Evolutionary conservation across 1,139 yeast genomes (phyloP), one percentile per base, ranked within the genome.

Genomic region (Nakaseomyces delphensis): DNA sequence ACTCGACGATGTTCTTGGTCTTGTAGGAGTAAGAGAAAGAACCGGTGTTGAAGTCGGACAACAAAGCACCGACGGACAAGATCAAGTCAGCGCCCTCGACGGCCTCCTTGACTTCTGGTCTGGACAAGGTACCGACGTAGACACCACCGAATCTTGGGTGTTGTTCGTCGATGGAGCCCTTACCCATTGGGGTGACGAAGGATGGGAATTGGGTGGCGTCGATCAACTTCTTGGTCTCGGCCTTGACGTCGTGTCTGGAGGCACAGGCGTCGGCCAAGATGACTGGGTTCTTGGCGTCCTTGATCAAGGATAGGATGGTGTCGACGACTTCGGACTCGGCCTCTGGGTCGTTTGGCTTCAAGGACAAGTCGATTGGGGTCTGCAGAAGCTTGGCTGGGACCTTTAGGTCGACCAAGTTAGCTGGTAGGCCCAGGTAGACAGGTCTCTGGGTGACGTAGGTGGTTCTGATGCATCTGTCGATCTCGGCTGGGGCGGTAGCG

Each of bases 131-230:
- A 52, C 95, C 95, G 48, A 84, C 84, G 61, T 84, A 85, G 44
- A 81, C 89, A 64, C 95, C 95, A 51, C 87, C 91, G 63, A 77
- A 85, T 63, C 89, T 71, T 46, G 81, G 76, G 61, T 81, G 72
- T 48, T 71, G 70, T 67, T 85, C 95, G 65, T 82, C 79, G 57
- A 83, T 76, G 33, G 76, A 73, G 49, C 87, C 83, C 67, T 84
- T 84, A 66, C 95, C 95, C 94, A 85, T 83, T 51, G 95, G 95
- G 42, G 95, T 84, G 44, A 83, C 83, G 67, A 76, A 84, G 28
- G 82, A 83, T 31, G 94, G 93, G 77, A 79, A 84, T 61, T 82
- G 79, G 39, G 95, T 83, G 42, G 68, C 58, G 53, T 77, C 76
- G 44, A 83, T 82, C 59, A 85, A 73, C 52, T 69, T 64, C 49